These are phyloP conservation scores for Zygoascus hellenicus DNA, from an alignment of 1,139 yeast species.

Conservation along the genomic window DNA sequence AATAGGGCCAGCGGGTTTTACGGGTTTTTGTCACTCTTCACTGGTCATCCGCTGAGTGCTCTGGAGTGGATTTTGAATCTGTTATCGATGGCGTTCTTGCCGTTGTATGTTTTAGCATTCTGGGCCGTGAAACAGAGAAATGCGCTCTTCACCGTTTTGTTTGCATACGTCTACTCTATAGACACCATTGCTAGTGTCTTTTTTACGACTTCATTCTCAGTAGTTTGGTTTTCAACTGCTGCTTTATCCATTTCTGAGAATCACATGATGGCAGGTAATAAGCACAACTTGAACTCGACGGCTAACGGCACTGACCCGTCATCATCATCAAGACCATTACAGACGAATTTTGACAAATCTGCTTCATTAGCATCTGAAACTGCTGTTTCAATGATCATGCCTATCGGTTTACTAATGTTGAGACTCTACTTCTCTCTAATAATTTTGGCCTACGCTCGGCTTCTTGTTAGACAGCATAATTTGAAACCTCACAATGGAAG, in stretches of 20 bases:
- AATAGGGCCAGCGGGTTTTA: slow-evolving; percentile 88
- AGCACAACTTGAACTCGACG: neutral
- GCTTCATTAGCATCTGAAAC: slow-evolving; percentile 70
- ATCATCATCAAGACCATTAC: slow-evolving; percentile 11
- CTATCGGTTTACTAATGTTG: slow-evolving; percentile 46
- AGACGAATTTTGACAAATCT: slow-evolving; percentile 40
- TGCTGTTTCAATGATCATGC: slow-evolving; percentile 55
- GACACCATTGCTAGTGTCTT: slow-evolving; percentile 65
- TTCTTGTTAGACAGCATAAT: slow-evolving; percentile 32
- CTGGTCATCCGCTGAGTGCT: slow-evolving; percentile 77
- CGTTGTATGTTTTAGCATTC: slow-evolving; percentile 63
- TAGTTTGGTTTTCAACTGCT: slow-evolving; percentile 57
- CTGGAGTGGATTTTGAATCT: slow-evolving; percentile 81
- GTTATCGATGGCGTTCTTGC: slow-evolving; percentile 55
- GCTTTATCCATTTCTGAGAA: slow-evolving; percentile 1
- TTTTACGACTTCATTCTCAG: slow-evolving; percentile 68
- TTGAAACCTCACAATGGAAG: slow-evolving; percentile 33
- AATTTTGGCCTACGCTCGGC: slow-evolving; percentile 54
- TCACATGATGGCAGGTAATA: neutral
- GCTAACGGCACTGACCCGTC: slow-evolving; percentile 6
- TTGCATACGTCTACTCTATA: slow-evolving; percentile 54
- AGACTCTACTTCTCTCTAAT: slow-evolving; percentile 66
- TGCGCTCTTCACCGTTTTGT: slow-evolving; percentile 50
- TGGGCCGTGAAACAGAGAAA: slow-evolving; percentile 44
- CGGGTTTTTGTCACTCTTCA: slow-evolving; percentile 79